Evolutionary conservation across 805 yeast species (phyloP).

Genomic region (Candida ulmi): DNA sequence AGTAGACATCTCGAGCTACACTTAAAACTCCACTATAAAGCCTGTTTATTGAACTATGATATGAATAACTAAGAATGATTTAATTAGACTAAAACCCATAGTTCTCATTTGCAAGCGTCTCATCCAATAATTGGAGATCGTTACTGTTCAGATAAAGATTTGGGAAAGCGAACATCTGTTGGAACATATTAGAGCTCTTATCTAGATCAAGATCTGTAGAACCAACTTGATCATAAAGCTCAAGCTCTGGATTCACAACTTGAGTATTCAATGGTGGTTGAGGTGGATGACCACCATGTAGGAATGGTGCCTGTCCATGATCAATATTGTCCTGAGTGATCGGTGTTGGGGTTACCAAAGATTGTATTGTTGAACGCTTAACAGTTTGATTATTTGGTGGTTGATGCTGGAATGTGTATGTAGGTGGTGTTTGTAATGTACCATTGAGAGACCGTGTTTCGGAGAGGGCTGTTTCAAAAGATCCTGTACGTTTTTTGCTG

Average conservation of each 20-base stretch:
- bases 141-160: conserved; percentile 1
- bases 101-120: not conserved
- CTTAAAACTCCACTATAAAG: too few relatives aligned
- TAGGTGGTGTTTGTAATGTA: not conserved
- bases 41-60: too few relatives aligned
- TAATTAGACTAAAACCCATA: not conserved
- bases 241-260: too few relatives aligned
- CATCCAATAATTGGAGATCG: conserved; percentile 1
- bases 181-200: not conserved
- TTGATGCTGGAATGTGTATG: too few relatives aligned
- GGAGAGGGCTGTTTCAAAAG: not conserved
- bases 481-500: not conserved
- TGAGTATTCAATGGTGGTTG: too few relatives aligned
- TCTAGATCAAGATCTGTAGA: not conserved
- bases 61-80: too few relatives aligned
- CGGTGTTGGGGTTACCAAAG: too few relatives aligned
- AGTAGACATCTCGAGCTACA: too few relatives aligned
- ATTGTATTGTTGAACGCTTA: not conserved
- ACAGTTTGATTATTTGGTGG: not conserved
- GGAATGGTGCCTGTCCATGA: too few relatives aligned
- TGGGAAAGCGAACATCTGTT: conserved; percentile 4
- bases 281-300: too few relatives aligned
- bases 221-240: not conserved
- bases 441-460: not conserved
- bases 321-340: too few relatives aligned